These are phyloP conservation scores for Diplocarpon rosae DNA, from an alignment of 2,329 filamentous ascomycete genomes.

Conservation along the genomic window DNA sequence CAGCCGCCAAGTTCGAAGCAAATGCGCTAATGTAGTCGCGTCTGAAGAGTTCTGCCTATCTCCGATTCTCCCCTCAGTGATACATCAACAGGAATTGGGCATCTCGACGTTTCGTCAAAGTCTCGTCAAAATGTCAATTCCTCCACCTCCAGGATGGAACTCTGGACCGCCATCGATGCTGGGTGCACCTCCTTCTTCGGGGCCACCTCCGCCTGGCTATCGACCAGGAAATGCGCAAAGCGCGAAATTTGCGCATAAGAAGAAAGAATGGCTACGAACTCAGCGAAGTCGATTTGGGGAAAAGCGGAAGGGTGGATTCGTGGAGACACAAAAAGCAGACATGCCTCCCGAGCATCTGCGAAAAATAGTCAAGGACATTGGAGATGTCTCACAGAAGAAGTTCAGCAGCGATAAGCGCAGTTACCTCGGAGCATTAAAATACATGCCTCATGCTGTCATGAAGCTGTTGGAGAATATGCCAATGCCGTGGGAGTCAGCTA, in stretches of 20 bases:
- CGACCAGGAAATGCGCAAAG: conserved; percentile 72
- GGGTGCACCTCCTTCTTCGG: conserved; percentile 28
- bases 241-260: conserved; percentile 96
- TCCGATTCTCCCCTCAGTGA: too few relatives aligned
- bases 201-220: conserved; percentile 68
- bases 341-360: conserved; percentile 97
- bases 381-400: conserved; percentile 98
- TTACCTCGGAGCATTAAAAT: conserved; percentile 93
- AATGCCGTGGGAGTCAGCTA: conserved; percentile 96
- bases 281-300: conserved; percentile 92
- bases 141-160: conserved; percentile 57
- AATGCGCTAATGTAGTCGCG: not conserved
- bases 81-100: conserved; percentile 20
- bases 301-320: conserved; percentile 91
- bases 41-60: too few relatives aligned
- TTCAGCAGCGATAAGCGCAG: conserved; percentile 98
- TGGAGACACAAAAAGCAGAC: conserved; percentile 96
- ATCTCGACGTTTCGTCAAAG: conserved; percentile 11
- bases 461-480: conserved; percentile 99
- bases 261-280: conserved; percentile 92
- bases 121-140: conserved; percentile 40
- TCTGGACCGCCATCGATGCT: conserved; percentile 38
- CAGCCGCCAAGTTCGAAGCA: not conserved
- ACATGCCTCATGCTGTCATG: conserved; percentile 97
- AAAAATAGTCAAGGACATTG: conserved; percentile 97